Base-by-base conservation (phyloP, 305 asterid genomes). In the Solanum hybrid region DNA sequence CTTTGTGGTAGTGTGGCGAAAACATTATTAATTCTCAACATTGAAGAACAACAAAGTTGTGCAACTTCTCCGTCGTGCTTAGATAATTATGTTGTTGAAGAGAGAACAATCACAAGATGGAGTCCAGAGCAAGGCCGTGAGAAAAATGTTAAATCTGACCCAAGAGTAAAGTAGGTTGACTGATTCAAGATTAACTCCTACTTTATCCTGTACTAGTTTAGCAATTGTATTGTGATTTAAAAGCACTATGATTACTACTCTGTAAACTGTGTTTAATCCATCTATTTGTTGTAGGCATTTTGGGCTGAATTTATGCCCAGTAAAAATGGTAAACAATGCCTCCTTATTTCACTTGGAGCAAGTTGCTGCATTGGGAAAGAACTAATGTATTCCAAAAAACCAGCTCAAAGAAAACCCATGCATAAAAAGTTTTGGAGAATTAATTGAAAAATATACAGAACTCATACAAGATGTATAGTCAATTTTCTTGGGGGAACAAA, bases 1-100 rank as follows among this genome's bases (percentile, higher is more conserved):
- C 95, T 96, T 67, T 94, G 96, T 91, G 97, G 97, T 8, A 93
- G 98, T 78, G 99, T 97, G 79, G 98, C 97, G 0, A 97, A 97
- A 87, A 94, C 97, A 22, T 90, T 97, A 93, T 86, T 95, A 89
- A 91, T 94, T 89, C 94, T 97, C 89, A 79, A 89, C 71, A 79
- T 96, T 34, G 33, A 91, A 24, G 92, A 77, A 89, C 87, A 89
- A 20, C 94, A 92, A 34, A 22, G 42, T 40, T 71, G 28, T 36
- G 79, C 24, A 37, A 37, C 73, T 18, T 92, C 93, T 24, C 93
- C 93, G 11, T 92, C 91, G 3, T 75, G 93, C 89, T 92, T 95
- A 87, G 94, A 92, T 71, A 87, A 79, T 88, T 91, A 64, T 39
- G 34, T n/a, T 14, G 93, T 95, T 8, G 95, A 93, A 90, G 98